Percentiles rank a stretch among this genome's conserved stretches.
These are phyloP conservation scores for Panaeolus papilionaceus DNA, from an alignment of 768 basidiomycete species.

Conservation along the genomic window DNA sequence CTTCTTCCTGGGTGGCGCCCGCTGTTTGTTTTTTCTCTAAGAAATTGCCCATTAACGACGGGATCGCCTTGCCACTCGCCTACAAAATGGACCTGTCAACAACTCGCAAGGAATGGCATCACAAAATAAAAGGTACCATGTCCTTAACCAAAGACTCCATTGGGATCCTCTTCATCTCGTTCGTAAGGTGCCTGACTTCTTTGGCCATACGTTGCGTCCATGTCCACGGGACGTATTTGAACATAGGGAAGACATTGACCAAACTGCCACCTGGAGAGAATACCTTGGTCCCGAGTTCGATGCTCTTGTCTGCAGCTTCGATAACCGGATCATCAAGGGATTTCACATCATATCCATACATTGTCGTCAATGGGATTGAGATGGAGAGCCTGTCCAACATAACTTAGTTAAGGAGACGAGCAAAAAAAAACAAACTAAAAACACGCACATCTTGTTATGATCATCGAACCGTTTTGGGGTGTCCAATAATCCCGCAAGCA, in stretches of 20 bases:
- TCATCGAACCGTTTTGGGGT: conserved; percentile 16
- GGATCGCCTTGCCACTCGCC: conserved; percentile 21
- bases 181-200: conserved; percentile 13
- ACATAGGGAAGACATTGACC: conserved; percentile 22
- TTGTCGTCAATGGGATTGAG: conserved; percentile 22
- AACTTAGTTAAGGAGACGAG: no score
- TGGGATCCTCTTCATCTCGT: conserved; percentile 23
- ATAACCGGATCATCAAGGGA: conserved; percentile 26
- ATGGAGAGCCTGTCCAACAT: conserved; percentile 22
- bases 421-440: no score
- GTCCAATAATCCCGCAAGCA: conserved; percentile 34
- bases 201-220: conserved; percentile 17
- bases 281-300: not conserved
- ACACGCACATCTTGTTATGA: conserved; percentile 17
- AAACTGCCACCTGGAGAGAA: conserved; percentile 20
- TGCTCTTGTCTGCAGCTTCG: conserved; percentile 19
- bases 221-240: conserved; percentile 25
- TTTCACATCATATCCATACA: conserved; percentile 28
- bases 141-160: conserved; percentile 20
- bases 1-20: conserved; percentile 22
- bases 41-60: conserved; percentile 25
- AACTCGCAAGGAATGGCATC: no score
- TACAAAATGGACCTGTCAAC: not conserved
- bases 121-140: conserved; percentile 7
- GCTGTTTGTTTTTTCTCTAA: conserved; percentile 22